Conservation (phyloP, 805 yeast genomes). For the Starmerella bombicola region DNA sequence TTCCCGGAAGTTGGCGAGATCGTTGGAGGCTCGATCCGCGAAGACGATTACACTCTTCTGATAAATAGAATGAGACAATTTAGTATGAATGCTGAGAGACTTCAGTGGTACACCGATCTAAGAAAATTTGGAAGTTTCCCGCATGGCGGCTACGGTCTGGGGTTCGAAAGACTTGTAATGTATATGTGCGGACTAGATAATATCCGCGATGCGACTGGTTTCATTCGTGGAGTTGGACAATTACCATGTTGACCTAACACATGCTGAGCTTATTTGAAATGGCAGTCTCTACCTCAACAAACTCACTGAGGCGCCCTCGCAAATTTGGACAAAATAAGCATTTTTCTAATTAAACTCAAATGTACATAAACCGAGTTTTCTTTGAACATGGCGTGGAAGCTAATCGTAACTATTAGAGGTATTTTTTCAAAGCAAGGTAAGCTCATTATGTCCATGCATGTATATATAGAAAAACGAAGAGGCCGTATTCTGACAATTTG, state of each 20-base stretch:
- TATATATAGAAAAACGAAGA: too few relatives aligned
- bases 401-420: too few relatives aligned
- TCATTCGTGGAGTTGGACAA: conserved; percentile 58
- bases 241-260: conserved; percentile 40
- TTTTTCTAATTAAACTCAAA: too few relatives aligned
- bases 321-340: too few relatives aligned
- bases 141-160: conserved; percentile 96
- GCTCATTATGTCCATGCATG: too few relatives aligned
- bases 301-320: too few relatives aligned
- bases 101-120: conserved; percentile 71
- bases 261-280: too few relatives aligned
- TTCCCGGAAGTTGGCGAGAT: conserved; percentile 89
- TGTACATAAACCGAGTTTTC: too few relatives aligned
- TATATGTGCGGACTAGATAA: conserved; percentile 65
- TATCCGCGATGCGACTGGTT: conserved; percentile 75
- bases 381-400: too few relatives aligned
- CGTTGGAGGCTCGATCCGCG: conserved; percentile 90
- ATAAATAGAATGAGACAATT: conserved; percentile 39
- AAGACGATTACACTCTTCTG: conserved; percentile 44
- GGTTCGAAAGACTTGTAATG: conserved; percentile 73
- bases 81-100: conserved; percentile 42
- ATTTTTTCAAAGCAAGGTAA: too few relatives aligned
- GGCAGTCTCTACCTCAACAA: too few relatives aligned
- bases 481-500: too few relatives aligned
- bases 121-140: conserved; percentile 73